Evolutionary conservation across 2,329 filamentous ascomycete species (phyloP), one percentile per base, ranked within the genome.

Genomic region (Apiospora koreana): DNA sequence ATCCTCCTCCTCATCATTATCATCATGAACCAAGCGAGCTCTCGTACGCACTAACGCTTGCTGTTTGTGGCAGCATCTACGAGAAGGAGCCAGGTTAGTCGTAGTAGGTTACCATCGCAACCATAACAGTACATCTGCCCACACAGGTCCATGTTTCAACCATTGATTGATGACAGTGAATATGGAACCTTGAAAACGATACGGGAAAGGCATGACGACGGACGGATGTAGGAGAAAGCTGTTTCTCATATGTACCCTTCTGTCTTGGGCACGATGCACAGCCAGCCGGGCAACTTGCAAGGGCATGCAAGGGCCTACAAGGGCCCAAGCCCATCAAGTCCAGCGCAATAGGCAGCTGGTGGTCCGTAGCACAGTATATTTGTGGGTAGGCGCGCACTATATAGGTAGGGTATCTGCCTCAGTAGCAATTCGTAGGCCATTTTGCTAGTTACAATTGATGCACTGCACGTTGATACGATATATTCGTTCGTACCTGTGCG

Each of bases 231-330:
- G 50, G 28, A 58, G 16, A 58, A 31, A 28, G 16, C 35, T 35
- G 31, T 62, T 18, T 62, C 54, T 62, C 54, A 38, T 62, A 62
- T 62, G 54, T 62, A 62, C 54, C 18, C 38, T 35, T 14, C 31
- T 38, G 54, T 62, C 54, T 62, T 62, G 54, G 31, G 54, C 54
- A 62, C 54, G 54, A 62, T 38, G 54, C 54, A 62, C 54, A 62
- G 31, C 50, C 50, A 12, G 50, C 21, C 54, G 31, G 54, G 28
- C 54, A n/a, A n/a, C 43, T n/a, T n/a, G 43, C 43, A 21, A 46
- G 43, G 18, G 38, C 42, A 4, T 21, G 14, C 42, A 35, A 58
- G 28, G 25, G 25, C 50, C 50, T 58, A 58, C 28, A 41, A 41
- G 50, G 54, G 54, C 54, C 54, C 14, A 54, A n/a, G 23, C 28